phyloP scores from a whole-genome alignment of 2,329 filamentous ascomycete species.

The Byssochlamys sp. region DNA sequence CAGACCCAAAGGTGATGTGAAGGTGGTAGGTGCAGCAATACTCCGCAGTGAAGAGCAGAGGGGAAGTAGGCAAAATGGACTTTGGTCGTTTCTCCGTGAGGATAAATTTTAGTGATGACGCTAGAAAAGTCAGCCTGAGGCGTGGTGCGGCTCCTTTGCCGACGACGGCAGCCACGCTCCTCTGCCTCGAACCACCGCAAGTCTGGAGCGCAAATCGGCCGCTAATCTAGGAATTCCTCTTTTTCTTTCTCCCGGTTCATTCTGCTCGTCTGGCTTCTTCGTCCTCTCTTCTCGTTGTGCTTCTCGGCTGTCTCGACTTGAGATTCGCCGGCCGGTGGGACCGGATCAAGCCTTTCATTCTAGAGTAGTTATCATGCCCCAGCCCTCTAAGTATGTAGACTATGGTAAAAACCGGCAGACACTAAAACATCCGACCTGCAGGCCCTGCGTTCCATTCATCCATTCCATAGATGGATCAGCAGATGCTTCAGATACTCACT shows the following conservation, averaged over 20 bases:
- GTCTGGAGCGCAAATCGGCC: background rate
- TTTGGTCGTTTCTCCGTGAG: constrained; percentile 16
- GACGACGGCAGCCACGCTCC: constrained; percentile 1
- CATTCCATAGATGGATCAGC: background rate
- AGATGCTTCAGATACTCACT: background rate
- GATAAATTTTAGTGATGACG: constrained; percentile 36
- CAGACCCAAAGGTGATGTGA: background rate
- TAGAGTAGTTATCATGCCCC: background rate
- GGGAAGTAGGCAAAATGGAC: constrained; percentile 20
- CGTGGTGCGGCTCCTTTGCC: constrained; percentile 14
- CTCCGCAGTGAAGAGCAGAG: constrained; percentile 6
- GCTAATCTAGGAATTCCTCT: background rate
- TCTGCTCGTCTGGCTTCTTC: background rate
- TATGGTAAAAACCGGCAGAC: background rate
- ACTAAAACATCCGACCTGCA: background rate
- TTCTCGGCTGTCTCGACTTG: background rate
- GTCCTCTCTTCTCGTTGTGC: too few species aligned
- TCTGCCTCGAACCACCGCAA: constrained; percentile 7
- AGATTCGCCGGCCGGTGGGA: background rate
- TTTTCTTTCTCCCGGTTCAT: background rate
- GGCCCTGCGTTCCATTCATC: background rate
- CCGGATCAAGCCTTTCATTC: background rate
- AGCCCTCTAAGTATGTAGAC: background rate
- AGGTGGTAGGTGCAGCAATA: constrained; percentile 1
- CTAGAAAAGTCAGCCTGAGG: constrained; percentile 32